A percentile compares a stretch with the other conserved stretches of the same genome.
phyloP scores from a whole-genome alignment of 176 grass and related monocot genomes.

The Poa annua region DNA sequence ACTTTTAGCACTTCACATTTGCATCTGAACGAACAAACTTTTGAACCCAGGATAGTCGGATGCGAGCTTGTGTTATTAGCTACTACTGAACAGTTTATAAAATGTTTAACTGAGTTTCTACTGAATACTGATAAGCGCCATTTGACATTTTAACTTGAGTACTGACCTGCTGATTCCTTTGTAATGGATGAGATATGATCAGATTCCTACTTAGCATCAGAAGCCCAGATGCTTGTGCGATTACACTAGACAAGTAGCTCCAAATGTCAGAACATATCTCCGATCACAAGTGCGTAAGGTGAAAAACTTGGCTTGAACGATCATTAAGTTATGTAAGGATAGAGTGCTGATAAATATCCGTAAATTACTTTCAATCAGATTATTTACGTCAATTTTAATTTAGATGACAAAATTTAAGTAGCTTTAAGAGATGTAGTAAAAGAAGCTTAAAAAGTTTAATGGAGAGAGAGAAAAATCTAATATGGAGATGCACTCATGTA shows the following conservation, averaged over 20 bases:
- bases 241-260: neutral
- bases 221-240: neutral
- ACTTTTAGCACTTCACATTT: conserved; percentile 13
- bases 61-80: neutral
- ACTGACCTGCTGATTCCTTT: neutral
- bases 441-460: too few relatives aligned
- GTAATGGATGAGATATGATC: neutral
- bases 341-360: too few relatives aligned
- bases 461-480: too few relatives aligned
- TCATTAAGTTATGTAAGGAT: too few relatives aligned
- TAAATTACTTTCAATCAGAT: too few relatives aligned
- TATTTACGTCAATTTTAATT: too few relatives aligned
- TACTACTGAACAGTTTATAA: neutral
- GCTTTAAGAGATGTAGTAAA: too few relatives aligned
- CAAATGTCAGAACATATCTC: too few relatives aligned
- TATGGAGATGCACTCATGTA: too few relatives aligned
- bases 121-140: neutral
- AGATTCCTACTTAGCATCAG: neutral
- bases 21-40: neutral
- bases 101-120: neutral
- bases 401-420: too few relatives aligned
- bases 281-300: too few relatives aligned
- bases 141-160: neutral
- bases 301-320: too few relatives aligned
- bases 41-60: neutral